Percentiles rank a stretch among this genome's conserved stretches.
These are phyloP conservation scores for Magnusiomyces suaveolens DNA, from an alignment of 1,139 yeast genomes.

Conservation along the genomic window DNA sequence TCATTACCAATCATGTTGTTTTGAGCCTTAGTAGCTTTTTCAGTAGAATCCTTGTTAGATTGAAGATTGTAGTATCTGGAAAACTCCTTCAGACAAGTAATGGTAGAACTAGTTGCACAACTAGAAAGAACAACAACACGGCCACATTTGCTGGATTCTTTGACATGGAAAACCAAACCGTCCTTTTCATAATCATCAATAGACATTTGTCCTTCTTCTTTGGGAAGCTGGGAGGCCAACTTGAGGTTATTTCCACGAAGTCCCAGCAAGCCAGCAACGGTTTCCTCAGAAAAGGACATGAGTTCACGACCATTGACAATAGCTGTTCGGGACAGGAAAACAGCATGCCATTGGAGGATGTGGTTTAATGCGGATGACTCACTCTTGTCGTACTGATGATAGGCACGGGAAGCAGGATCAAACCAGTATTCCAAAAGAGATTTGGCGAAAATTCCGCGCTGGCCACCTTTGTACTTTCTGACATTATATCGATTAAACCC, in stretches of 20 bases:
- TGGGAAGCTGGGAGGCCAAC: not conserved
- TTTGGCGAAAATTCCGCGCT: conserved; percentile 38
- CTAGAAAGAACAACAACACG: conserved; percentile 4
- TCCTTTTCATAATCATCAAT: conserved; percentile 1
- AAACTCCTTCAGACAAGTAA: conserved; percentile 3
- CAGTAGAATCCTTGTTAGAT: not conserved
- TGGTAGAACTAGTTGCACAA: conserved; percentile 1
- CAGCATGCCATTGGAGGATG: conserved; percentile 89
- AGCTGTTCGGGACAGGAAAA: conserved; percentile 58
- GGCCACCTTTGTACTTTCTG: conserved; percentile 15
- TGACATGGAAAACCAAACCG: not conserved
- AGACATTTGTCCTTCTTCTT: not conserved
- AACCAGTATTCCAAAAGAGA: conserved; percentile 68
- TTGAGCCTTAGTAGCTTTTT: not conserved
- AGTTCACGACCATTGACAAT: conserved; percentile 47
- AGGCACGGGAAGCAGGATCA: conserved; percentile 58
- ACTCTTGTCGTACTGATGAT: conserved; percentile 44
- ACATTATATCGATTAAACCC: conserved; percentile 2
- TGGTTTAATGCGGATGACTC: conserved; percentile 69
- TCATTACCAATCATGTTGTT: not conserved
- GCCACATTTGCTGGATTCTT: not conserved
- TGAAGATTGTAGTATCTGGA: conserved; percentile 2
- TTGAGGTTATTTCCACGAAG: not conserved
- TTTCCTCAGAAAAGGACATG: conserved; percentile 6
- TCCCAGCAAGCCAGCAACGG: conserved; percentile 2